Evolutionary conservation across 495 filamentous ascomycete genomes (phyloP).

Genomic region (Clavariopsis aquatica): DNA sequence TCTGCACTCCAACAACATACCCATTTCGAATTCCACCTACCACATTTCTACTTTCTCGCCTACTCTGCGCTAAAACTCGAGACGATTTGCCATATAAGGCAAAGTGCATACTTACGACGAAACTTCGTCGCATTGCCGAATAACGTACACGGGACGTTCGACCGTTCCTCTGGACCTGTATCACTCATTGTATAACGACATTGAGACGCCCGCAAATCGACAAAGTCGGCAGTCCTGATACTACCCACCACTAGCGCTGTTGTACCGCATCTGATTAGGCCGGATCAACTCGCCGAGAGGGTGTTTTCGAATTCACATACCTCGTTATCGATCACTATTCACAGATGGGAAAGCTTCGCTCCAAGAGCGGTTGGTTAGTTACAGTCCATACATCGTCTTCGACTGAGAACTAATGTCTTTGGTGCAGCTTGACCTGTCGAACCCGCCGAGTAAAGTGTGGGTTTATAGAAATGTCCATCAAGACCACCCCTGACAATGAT

Average conservation of each 20-base stretch:
- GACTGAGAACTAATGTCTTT: neutral
- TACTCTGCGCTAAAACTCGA: neutral
- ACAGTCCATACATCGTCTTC: neutral
- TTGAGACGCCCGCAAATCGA: neutral
- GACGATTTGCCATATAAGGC: neutral
- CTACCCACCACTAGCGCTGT: neutral
- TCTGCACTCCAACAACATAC: neutral
- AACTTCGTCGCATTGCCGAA: neutral
- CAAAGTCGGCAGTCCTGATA: neutral
- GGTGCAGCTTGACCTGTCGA: constrained; percentile 9
- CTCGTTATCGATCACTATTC: neutral
- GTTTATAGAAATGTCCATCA: neutral
- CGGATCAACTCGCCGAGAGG: neutral
- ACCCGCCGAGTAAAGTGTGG: constrained; percentile 15
- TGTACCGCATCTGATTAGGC: neutral
- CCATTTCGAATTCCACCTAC: neutral
- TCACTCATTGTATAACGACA: neutral
- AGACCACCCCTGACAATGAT: neutral
- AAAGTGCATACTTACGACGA: neutral
- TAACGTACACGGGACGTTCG: neutral
- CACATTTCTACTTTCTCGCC: neutral
- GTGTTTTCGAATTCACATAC: neutral
- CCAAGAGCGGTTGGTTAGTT: constrained; percentile 14
- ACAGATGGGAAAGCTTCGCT: constrained; percentile 17
- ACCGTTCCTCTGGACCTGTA: neutral